Evolutionary conservation across 2,329 filamentous ascomycete species (phyloP).

Genomic region (Rhynchosporium secalis): DNA sequence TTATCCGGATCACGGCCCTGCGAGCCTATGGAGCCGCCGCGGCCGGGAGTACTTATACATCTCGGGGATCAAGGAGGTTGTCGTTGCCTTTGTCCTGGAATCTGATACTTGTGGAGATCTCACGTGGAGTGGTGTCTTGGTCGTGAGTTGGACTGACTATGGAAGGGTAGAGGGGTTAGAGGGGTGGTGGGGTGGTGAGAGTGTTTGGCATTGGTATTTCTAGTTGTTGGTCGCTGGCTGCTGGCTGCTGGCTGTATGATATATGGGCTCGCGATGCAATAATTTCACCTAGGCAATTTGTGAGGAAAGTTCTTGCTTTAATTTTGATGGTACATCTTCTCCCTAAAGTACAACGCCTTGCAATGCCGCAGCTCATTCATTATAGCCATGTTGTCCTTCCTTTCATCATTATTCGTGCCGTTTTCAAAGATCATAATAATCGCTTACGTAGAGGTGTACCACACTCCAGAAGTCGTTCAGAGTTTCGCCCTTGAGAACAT

Average conservation of each 20-base stretch:
- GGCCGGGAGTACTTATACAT: conserved; percentile 20
- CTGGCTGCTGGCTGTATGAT: no score
- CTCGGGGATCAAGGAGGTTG: background rate
- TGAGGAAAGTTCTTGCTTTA: no score
- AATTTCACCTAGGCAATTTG: no score
- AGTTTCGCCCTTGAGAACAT: no score
- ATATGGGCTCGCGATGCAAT: no score
- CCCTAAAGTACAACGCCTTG: background rate
- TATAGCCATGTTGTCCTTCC: background rate
- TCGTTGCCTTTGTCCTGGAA: background rate
- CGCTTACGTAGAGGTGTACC: background rate
- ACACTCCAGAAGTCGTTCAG: no score
- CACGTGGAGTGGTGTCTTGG: conserved; percentile 18
- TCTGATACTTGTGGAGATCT: background rate
- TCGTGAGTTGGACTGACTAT: conserved; percentile 3
- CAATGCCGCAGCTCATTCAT: background rate
- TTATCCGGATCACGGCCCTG: conserved; percentile 18
- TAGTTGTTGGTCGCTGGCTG: background rate
- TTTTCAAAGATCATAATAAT: background rate
- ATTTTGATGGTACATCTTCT: background rate
- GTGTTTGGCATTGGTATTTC: background rate
- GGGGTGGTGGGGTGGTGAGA: no score
- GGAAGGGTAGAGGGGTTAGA: no score
- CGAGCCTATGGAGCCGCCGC: conserved; percentile 28
- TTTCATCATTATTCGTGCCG: background rate